Evolutionary conservation across 2,329 filamentous ascomycete species (phyloP), one percentile per base, ranked within the genome.

Genomic region (Colletotrichum incanum): DNA sequence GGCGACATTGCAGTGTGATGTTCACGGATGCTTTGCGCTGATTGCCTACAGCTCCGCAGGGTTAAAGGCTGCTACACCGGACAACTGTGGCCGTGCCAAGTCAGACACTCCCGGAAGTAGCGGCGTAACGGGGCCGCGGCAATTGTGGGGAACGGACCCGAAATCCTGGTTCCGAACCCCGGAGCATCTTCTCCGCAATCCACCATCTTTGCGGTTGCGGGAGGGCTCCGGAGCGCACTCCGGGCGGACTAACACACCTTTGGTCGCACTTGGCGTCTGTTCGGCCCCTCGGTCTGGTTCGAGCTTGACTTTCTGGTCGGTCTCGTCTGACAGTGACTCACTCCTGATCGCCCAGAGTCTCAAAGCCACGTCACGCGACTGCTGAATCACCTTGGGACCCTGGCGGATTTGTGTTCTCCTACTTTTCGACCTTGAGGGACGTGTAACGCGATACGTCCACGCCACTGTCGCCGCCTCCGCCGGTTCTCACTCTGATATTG

Each of bases 331-430:
- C 49, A 7, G 49, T 52, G 49, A 52, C 26, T 31, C 49, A 28
- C 26, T 20, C 49, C 12, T 3, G 14, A 41, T 16, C 14, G 39
- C 14, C 39, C 39, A 31, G 49, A 28, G 49, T 28, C 23, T 28
- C 49, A 14, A 52, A 2, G 8, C 52, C 52, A 56, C 52, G 52
- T 56, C 52, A 56, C 31, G 52, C 52, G 52, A 23, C 49, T 52
- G 18, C 49, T 52, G 49, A 16, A 28, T 26, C 16, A 52, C 26
- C 26, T 52, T 52, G 26, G 18, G 14, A 18, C 3, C 7, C 26
- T 28, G 26, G 26, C 26, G 26, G 14, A 23, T 31, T 5, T 20
- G 26, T 26, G 26, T 31, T 9, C 6, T 26, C 9, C 6, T 52
- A 11, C 14, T 28, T 9, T 9, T 16, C 9, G 18, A 20, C 31